phyloP scores from a whole-genome alignment of 2,329 filamentous ascomycete species.

The Xylariaceae sp. region DNA sequence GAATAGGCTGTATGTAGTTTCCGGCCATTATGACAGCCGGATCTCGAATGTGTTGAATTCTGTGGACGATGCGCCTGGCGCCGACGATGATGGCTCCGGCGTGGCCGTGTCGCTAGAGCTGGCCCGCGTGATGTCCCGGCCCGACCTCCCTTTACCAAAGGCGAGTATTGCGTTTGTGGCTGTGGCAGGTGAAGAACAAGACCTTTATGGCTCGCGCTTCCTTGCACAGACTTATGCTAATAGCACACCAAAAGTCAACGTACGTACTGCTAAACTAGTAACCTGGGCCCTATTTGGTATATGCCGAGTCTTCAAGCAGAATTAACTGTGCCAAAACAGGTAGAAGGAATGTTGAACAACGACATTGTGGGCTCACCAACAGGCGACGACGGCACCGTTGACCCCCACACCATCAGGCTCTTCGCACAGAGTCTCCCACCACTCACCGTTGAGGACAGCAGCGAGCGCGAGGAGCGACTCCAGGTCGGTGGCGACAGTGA shows the following conservation, averaged over 20 bases:
- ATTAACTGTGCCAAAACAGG: constrained; percentile 30
- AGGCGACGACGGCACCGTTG: constrained; percentile 42
- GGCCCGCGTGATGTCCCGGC: constrained; percentile 47
- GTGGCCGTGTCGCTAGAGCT: constrained; percentile 54
- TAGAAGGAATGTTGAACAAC: constrained; percentile 55
- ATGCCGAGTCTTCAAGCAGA: background rate
- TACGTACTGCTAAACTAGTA: constrained; percentile 12
- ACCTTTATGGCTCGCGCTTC: constrained; percentile 48
- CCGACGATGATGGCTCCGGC: constrained; percentile 55
- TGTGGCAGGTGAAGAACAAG: constrained; percentile 56
- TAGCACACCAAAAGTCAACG: constrained; percentile 37
- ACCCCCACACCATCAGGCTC: constrained; percentile 50
- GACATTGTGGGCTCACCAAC: constrained; percentile 53
- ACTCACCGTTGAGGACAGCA: constrained; percentile 37
- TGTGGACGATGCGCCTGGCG: constrained; percentile 50
- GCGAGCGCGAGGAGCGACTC: constrained; percentile 38
- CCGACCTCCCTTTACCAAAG: constrained; percentile 37
- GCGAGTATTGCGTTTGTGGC: constrained; percentile 55
- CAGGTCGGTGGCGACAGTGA: constrained; percentile 52
- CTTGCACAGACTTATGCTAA: constrained; percentile 51
- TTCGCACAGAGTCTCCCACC: constrained; percentile 49
- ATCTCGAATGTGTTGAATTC: constrained; percentile 49
- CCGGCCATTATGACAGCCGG: constrained; percentile 54
- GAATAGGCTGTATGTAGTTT: constrained; percentile 48
- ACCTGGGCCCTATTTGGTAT: background rate